These are phyloP conservation scores for Phytopythium ostracodes DNA, from an alignment of 352 stramenopile genomes.

Conservation along the genomic window DNA sequence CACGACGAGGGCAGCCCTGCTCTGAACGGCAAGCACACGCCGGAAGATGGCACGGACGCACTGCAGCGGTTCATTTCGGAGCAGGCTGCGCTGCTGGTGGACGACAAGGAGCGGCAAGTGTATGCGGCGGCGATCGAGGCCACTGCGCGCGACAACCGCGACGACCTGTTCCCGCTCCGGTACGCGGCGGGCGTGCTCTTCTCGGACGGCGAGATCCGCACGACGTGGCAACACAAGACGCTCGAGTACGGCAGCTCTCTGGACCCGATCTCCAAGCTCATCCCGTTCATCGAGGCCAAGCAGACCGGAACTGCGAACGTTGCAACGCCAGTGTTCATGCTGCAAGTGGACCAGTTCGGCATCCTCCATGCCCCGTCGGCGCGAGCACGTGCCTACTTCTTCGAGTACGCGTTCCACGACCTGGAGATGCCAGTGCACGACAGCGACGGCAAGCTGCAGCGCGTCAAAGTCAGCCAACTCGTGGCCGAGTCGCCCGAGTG, in stretches of 20 bases:
- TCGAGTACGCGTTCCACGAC: constrained; percentile 61
- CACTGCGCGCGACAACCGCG: constrained; percentile 33
- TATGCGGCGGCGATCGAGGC: constrained; percentile 36
- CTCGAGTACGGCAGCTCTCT: constrained; percentile 64
- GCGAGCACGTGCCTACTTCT: constrained; percentile 78
- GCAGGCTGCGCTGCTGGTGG: constrained; percentile 23
- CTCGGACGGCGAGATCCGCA: constrained; percentile 48
- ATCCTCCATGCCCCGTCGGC: constrained; percentile 85
- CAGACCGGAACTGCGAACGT: constrained; percentile 2
- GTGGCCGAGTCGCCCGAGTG: constrained; percentile 51
- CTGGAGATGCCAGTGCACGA: constrained; percentile 42
- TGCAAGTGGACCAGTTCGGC: constrained; percentile 88
- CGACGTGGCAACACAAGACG: constrained; percentile 56
- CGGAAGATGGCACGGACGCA: neutral
- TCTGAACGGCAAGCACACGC: neutral
- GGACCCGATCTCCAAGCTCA: constrained; percentile 57
- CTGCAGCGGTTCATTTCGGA: constrained; percentile 20
- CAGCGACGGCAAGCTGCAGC: constrained; percentile 19
- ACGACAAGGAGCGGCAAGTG: constrained; percentile 21
- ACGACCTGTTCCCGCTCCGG: constrained; percentile 72
- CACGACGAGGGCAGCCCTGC: neutral
- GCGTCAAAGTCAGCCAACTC: constrained; percentile 30
- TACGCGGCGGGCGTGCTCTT: constrained; percentile 80
- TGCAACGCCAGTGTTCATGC: constrained; percentile 37
- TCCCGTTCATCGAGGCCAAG: constrained; percentile 48